Evolutionary conservation across 768 basidiomycete genomes (phyloP).

Genomic region (Boletus rufocinnamomeus): DNA sequence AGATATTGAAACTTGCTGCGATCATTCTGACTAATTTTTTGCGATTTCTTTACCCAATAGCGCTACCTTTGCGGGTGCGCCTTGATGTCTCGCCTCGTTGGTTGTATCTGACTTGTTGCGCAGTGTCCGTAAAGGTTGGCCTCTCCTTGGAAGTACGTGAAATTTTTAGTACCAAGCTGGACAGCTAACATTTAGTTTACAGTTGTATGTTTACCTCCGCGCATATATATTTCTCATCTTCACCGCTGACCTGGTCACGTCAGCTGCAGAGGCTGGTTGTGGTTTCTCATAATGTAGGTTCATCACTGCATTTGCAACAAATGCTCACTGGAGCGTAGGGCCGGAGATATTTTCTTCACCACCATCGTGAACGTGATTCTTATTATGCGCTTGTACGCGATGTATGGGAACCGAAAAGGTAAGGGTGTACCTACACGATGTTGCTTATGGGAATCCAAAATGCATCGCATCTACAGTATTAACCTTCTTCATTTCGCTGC

Average conservation of each 20-base stretch:
- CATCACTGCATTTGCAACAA: not conserved
- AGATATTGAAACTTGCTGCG: not conserved
- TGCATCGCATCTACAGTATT: not conserved
- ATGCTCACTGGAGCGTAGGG: not conserved
- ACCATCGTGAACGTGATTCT: slow-evolving; percentile 7
- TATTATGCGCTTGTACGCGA: slow-evolving; percentile 3
- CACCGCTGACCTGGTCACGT: not conserved
- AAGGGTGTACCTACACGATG: not conserved
- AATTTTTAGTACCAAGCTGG: not conserved
- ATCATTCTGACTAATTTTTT: not conserved
- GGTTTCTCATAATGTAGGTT: not conserved
- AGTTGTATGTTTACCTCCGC: slow-evolving; percentile 6
- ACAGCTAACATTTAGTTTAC: not conserved
- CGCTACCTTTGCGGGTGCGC: not conserved
- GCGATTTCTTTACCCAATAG: not conserved
- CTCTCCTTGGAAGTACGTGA: not conserved
- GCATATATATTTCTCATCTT: not conserved
- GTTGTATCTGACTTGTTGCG: not conserved
- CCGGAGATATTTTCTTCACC: slow-evolving; percentile 7
- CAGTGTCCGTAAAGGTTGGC: slow-evolving; percentile 2
- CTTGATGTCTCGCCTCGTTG: not conserved
- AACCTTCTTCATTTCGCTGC: not conserved
- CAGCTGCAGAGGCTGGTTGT: not conserved
- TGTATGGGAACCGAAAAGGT: slow-evolving; percentile 7
- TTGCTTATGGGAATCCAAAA: not conserved